A percentile compares a stretch with the other conserved stretches of the same genome.
Conservation (phyloP, 768 basidiomycete species). For the Candolleomyces eurysporus region DNA sequence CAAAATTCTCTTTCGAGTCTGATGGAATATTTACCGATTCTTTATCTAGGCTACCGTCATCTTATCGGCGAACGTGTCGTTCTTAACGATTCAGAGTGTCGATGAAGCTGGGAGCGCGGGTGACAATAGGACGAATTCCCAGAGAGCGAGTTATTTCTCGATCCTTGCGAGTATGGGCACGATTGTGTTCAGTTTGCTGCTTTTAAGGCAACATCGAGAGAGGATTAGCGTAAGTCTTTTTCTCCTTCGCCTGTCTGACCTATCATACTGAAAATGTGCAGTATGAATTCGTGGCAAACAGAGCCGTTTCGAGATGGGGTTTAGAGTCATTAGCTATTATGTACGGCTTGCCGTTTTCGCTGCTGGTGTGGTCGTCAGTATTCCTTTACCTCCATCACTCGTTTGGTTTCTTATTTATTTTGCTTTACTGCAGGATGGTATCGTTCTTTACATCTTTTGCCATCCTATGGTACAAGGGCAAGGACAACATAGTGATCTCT, state of each 20-base stretch:
- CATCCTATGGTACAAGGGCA: slow-evolving; percentile 15
- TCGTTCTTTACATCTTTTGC: slow-evolving; percentile 24
- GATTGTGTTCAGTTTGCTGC: slow-evolving; percentile 10
- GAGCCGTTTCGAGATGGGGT: slow-evolving; percentile 5
- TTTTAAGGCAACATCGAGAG: slow-evolving; percentile 9
- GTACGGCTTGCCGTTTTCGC: slow-evolving; percentile 11
- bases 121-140: slow-evolving; percentile 6
- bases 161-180: slow-evolving; percentile 13
- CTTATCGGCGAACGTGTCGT: slow-evolving; percentile 14
- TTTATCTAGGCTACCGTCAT: slow-evolving; percentile 10
- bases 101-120: slow-evolving; percentile 3
- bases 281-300: slow-evolving; percentile 6
- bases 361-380: slow-evolving; percentile 12
- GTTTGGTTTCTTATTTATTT: background rate
- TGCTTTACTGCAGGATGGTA: slow-evolving; percentile 13
- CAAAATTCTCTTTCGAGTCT: background rate
- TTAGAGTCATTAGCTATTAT: slow-evolving; percentile 12
- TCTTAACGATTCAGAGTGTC: slow-evolving; percentile 12
- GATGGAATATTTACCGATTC: background rate
- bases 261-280: background rate
- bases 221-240: slow-evolving; percentile 21
- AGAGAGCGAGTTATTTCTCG: slow-evolving; percentile 13
- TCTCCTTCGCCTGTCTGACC: background rate
- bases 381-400: background rate
- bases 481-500: slow-evolving; percentile 12